Base-by-base conservation (phyloP, 345 rosid genomes). In the Lagerstroemia speciosa region DNA sequence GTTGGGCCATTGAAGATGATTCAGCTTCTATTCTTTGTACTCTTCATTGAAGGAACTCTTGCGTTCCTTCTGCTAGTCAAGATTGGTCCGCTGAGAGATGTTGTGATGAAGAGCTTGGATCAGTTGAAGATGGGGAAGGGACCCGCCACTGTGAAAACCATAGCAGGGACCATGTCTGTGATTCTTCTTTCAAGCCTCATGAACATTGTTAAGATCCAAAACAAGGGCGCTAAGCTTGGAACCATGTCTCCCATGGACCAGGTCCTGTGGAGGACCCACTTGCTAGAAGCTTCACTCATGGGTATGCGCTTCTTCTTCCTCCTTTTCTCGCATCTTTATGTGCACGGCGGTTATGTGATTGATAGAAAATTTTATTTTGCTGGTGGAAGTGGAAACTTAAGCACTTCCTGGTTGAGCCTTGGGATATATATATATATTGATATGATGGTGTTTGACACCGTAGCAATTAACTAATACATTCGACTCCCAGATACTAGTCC, bases 211-310 rank as follows among this genome's bases (percentile, higher is more conserved):
- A 93, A 91, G 96, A 93, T 93, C 89, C 97, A 93, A 83, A 91
- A 91, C 72, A 93, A 93, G 64, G 98, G 98, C 40, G 86, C 97
- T 3, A 93, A 93, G 87, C 92, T 93, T 66, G 98, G 97, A 2
- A 93, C 97, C 43, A 86, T 91, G 98, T 93, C 98, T 22, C 98
- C 98, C 20, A 91, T 89, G 98, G 97, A 93, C 83, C 98, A 93
- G 78, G 98, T 93, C 73, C 87, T 93, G 6, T 93, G 97, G 98
- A 87, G 98, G 79, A 91, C 96, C 15, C 97, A 93, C 73, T 80
- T 93, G 88, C 96, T 93, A 37, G 98, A 93, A 80, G 98, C 98
- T 75, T 86, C 97, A 22, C 89, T 93, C 41, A 86, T 93, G 83
- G 94, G 98, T 91, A 84, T 70, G 74, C 7, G 62, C 69, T 34